phyloP scores from a whole-genome alignment of 2,329 filamentous ascomycete genomes.

The Akanthomyces lecanii region DNA sequence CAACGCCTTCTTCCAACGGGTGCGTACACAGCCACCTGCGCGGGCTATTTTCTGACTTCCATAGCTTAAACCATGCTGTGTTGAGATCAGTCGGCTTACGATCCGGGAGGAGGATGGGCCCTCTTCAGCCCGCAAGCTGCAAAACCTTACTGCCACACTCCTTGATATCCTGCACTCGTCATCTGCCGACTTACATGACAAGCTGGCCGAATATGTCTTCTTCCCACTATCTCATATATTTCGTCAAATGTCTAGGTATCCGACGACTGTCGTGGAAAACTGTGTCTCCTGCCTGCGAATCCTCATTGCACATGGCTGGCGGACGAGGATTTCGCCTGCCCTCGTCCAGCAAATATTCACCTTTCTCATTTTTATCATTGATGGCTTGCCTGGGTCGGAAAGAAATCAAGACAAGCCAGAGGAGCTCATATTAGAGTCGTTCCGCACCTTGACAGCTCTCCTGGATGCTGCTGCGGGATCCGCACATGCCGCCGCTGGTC shows the following conservation, averaged over 20 bases:
- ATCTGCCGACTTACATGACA: slow-evolving; percentile 61
- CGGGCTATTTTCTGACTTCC: not conserved
- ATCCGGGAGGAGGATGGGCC: slow-evolving; percentile 44
- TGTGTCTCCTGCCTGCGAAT: slow-evolving; percentile 70
- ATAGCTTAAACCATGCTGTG: slow-evolving; percentile 60
- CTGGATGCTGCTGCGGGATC: slow-evolving; percentile 56
- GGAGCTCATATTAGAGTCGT: slow-evolving; percentile 69
- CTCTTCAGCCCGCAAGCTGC: slow-evolving; percentile 40
- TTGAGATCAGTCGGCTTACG: slow-evolving; percentile 55
- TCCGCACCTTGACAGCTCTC: slow-evolving; percentile 64
- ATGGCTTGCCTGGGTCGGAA: slow-evolving; percentile 58
- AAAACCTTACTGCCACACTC: slow-evolving; percentile 42
- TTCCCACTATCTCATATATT: slow-evolving; percentile 88
- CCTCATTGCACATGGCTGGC: slow-evolving; percentile 77
- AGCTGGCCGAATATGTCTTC: slow-evolving; percentile 90
- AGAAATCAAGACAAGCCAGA: slow-evolving; percentile 53
- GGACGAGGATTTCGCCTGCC: slow-evolving; percentile 61
- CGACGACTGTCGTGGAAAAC: slow-evolving; percentile 68
- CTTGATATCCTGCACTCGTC: slow-evolving; percentile 43
- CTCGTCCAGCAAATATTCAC: slow-evolving; percentile 82
- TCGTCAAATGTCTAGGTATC: slow-evolving; percentile 66
- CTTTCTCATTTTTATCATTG: slow-evolving; percentile 75
- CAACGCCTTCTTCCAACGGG: slow-evolving; percentile 31
- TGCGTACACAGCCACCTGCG: slow-evolving; percentile 12
- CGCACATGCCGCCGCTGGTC: slow-evolving; percentile 42